A percentile compares a stretch with the other conserved stretches of the same genome.
Evolutionary conservation across 768 basidiomycete genomes (phyloP).

Genomic region (Russula foetens): DNA sequence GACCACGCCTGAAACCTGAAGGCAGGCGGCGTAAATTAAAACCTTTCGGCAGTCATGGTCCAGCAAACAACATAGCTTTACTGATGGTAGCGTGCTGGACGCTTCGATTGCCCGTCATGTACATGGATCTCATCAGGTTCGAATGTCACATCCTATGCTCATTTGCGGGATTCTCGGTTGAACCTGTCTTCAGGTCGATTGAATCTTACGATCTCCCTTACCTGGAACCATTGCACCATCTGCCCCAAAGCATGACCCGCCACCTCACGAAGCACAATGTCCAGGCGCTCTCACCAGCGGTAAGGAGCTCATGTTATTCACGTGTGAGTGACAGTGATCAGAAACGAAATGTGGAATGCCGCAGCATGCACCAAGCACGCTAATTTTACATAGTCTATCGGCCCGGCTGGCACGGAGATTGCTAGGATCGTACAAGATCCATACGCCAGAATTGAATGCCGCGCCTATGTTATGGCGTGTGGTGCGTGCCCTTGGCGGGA

Average conservation of each 20-base stretch:
- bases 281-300: constrained; percentile 62
- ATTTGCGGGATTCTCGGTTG: not conserved
- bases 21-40: constrained; percentile 9
- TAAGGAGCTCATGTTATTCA: constrained; percentile 30
- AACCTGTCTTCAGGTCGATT: constrained; percentile 44
- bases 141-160: not conserved
- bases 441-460: constrained; percentile 66
- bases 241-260: constrained; percentile 51
- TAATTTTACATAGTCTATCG: constrained; percentile 49
- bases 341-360: not conserved
- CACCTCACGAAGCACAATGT: constrained; percentile 69
- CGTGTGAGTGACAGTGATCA: not conserved
- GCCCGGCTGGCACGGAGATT: constrained; percentile 56
- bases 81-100: constrained; percentile 74
- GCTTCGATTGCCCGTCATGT: constrained; percentile 66
- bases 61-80: constrained; percentile 52
- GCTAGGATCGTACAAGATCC: constrained; percentile 45
- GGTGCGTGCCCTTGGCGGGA: constrained; percentile 56
- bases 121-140: constrained; percentile 67
- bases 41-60: constrained; percentile 29
- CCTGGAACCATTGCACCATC: constrained; percentile 55
- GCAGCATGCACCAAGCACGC: constrained; percentile 52
- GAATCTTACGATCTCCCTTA: constrained; percentile 75
- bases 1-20: constrained; percentile 9
- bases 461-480: constrained; percentile 75